Percentiles rank a stretch among this genome's conserved stretches.
Conservation (phyloP, 2,329 filamentous ascomycete genomes). For the Apiospora pterosperma region DNA sequence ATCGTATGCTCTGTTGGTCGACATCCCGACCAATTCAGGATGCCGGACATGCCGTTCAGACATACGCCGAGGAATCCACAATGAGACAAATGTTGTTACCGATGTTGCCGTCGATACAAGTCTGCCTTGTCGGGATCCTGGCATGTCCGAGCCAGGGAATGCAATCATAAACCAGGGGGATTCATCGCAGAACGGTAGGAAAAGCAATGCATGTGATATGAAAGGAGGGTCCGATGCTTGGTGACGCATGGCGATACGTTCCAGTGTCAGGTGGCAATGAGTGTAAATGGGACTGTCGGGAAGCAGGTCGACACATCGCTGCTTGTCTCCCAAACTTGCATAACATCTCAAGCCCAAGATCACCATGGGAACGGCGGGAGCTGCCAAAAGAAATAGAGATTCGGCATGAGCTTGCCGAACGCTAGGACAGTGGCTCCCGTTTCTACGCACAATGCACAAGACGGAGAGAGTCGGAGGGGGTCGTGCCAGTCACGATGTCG, state of each 20-base stretch:
- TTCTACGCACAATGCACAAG: conserved; percentile 17
- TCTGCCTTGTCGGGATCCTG: conserved; percentile 7
- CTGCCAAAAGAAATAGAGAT: not conserved
- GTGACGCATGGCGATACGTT: conserved; percentile 13
- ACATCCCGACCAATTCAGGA: conserved; percentile 25
- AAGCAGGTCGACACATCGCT: not conserved
- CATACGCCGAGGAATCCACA: conserved; percentile 9
- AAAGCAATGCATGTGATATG: conserved; percentile 32
- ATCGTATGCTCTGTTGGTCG: conserved; percentile 17
- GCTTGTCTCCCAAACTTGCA: conserved; percentile 1
- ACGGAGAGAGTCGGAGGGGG: conserved; percentile 2
- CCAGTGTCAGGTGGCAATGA: conserved; percentile 5
- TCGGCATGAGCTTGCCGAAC: conserved; percentile 1
- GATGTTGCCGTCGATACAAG: not conserved
- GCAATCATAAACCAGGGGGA: conserved; percentile 30
- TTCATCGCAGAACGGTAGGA: conserved; percentile 36
- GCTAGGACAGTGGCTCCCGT: not conserved
- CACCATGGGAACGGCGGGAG: conserved; percentile 2
- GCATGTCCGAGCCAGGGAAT: conserved; percentile 31
- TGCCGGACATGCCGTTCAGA: conserved; percentile 40
- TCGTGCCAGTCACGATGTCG: conserved; percentile 9
- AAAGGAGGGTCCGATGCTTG: conserved; percentile 17
- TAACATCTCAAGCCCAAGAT: conserved; percentile 3
- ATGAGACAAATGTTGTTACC: not conserved
- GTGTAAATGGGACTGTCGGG: not conserved